Evolutionary conservation across 2,329 filamentous ascomycete genomes (phyloP).

Genomic region (Bipolaris cookei): DNA sequence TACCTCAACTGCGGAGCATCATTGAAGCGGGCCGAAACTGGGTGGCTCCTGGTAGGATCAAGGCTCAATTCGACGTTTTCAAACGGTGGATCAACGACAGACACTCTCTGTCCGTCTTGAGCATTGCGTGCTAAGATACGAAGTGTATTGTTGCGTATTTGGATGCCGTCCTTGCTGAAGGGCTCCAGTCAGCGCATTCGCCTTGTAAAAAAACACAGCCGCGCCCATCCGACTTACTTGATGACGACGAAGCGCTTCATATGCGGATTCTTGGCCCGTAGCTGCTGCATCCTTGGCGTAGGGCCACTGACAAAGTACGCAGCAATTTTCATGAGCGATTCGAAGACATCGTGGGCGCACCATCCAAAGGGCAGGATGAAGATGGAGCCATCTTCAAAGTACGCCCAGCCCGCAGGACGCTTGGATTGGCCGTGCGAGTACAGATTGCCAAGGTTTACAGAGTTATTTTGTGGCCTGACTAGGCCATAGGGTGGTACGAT

Average conservation of each 20-base stretch:
- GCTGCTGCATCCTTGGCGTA: slow-evolving; percentile 14
- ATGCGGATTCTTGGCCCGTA: slow-evolving; percentile 1
- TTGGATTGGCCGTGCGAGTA: slow-evolving; percentile 6
- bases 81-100: slow-evolving; percentile 12
- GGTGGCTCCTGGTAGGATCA: slow-evolving; percentile 4
- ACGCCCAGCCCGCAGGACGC: slow-evolving; percentile 22
- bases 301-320: slow-evolving; percentile 19
- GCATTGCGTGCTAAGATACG: slow-evolving; percentile 21
- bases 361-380: slow-evolving; percentile 16
- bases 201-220: not conserved
- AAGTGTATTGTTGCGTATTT: not conserved
- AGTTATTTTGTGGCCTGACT: slow-evolving; percentile 4
- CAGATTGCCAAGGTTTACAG: slow-evolving; percentile 25
- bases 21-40: slow-evolving; percentile 8
- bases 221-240: slow-evolving; percentile 11
- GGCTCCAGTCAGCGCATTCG: not conserved
- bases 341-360: slow-evolving; percentile 21
- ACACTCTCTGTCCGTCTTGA: slow-evolving; percentile 12
- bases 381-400: slow-evolving; percentile 34
- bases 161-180: slow-evolving; percentile 9
- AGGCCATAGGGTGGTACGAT: not conserved
- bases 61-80: slow-evolving; percentile 14
- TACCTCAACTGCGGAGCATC: slow-evolving; percentile 3
- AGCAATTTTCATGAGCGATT: slow-evolving; percentile 24
- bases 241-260: slow-evolving; percentile 21